A percentile compares a stretch with the other conserved stretches of the same genome.
Conservation (phyloP, 208 protist genomes). For the Trypanosoma boissoni region DNA sequence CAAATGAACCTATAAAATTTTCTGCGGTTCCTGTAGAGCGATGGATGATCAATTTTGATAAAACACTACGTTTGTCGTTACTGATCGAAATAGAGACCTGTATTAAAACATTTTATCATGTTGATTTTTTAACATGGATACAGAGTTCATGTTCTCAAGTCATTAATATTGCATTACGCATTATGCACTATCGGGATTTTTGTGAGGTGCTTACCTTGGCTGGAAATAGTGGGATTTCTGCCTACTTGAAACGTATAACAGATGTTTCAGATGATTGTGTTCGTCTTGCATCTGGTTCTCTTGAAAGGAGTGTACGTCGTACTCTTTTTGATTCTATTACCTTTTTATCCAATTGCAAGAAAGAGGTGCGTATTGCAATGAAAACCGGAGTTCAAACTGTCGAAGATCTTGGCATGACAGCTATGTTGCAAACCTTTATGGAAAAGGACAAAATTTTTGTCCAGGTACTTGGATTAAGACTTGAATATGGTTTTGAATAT, state of each 20-base stretch:
- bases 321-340: constrained; percentile 43
- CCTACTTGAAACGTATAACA: constrained; percentile 47
- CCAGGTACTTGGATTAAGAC: constrained; percentile 48
- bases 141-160: constrained; percentile 62
- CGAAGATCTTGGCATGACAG: constrained; percentile 60
- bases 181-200: constrained; percentile 65
- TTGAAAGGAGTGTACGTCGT: constrained; percentile 18
- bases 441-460: constrained; percentile 46
- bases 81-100: constrained; percentile 42
- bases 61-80: constrained; percentile 46
- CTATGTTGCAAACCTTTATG: constrained; percentile 74
- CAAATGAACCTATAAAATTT: constrained; percentile 33
- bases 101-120: constrained; percentile 31
- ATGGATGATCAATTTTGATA: constrained; percentile 76
- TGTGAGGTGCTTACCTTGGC: constrained; percentile 48
- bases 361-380: constrained; percentile 48
- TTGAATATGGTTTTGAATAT: constrained; percentile 82
- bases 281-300: constrained; percentile 26
- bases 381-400: constrained; percentile 43
- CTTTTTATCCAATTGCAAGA: constrained; percentile 48
- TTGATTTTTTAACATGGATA: constrained; percentile 50
- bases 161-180: constrained; percentile 59
- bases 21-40: constrained; percentile 40
- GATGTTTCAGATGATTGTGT: constrained; percentile 54
- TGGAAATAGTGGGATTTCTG: constrained; percentile 43